Base-by-base conservation (phyloP, 805 yeast genomes). In the Blastobotrys chiropterorum region DNA sequence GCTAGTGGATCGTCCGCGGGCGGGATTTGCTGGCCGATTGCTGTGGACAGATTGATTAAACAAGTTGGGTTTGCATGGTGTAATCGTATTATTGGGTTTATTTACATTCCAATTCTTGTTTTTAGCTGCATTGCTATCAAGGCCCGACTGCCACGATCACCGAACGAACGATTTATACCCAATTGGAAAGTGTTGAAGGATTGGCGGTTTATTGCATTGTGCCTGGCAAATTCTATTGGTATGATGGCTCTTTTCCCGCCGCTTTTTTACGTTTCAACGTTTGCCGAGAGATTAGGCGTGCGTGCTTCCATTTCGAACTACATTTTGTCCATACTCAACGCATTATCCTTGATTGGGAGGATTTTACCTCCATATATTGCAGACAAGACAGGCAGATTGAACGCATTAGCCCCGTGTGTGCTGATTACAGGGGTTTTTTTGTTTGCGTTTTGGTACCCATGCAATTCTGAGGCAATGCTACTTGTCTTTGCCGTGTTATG, bases 11-110 rank as follows among this genome's bases (percentile, higher is more conserved):
- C 78, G 11, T 77, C 78, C 15, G 50, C 74, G 1, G 82, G 81
- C 2, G 82, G 81, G 7, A 59, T 77, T 6, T 62, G 70, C 8
- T 45, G 47, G 47, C 47, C 47, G 19, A 45, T 45, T 26, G 34
- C 15, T n/a, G 14, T 20, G 3, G 67, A 70, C 51, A 62, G 62
- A 48, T 60, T 77, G 42, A 70, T 75, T 46, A 60, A 68, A 43
- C 57, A 62, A 6, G 67, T 76, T 19, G 82, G 82, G 1, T 79
- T 75, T 57, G 69, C 66, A 11, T 79, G 82, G 82, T 74, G 78
- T 3, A 67, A 76, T 40, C 67, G 83, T 49, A 64, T 71, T n/a
- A 62, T 77, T 46, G 77, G 78, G 0, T 72, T 79, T 56, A 61
- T 77, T 15, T 58, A 54, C 51, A 46, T 53, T 21, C 56, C 56